These are phyloP conservation scores for Wickerhamiella bombiphila DNA, from an alignment of 805 yeast species.

Conservation along the genomic window DNA sequence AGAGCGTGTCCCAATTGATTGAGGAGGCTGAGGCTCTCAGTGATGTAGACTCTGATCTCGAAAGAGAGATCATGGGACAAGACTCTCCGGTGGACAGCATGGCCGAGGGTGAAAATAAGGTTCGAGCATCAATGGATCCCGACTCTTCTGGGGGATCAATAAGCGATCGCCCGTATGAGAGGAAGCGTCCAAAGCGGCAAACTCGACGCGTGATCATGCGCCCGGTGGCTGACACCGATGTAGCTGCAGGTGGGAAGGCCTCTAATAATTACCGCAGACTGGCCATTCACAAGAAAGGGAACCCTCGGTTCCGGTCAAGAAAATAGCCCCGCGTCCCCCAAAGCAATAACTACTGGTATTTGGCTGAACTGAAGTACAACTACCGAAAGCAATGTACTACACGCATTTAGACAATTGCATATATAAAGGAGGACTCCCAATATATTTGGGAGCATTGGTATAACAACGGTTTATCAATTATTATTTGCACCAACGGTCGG, in stretches of 20 bases:
- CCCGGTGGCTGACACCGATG: conserved; percentile 6
- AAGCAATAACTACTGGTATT: too few relatives aligned
- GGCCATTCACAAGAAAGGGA: conserved; percentile 2
- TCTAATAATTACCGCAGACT: background rate
- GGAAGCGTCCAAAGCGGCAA: conserved; percentile 13
- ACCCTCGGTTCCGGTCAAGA: background rate
- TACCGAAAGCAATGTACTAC: too few relatives aligned
- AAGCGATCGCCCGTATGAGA: background rate
- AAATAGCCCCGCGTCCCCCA: too few relatives aligned
- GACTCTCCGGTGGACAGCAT: background rate
- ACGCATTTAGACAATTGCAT: too few relatives aligned
- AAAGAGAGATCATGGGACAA: background rate
- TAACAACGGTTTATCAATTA: background rate
- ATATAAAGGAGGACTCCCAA: too few relatives aligned
- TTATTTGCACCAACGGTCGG: too few relatives aligned
- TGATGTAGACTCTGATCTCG: background rate
- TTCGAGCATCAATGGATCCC: background rate
- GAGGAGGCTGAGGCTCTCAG: background rate
- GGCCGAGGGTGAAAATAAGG: background rate
- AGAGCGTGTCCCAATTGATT: conserved; percentile 1
- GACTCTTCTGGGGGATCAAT: background rate
- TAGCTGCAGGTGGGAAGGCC: background rate
- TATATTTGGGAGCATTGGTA: conserved; percentile 3
- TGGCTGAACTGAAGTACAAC: too few relatives aligned
- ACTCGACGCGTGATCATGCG: conserved; percentile 12